Percentiles rank a stretch among this genome's conserved stretches.
Conservation (phyloP, 2,329 filamentous ascomycete species). For the Aquanectria penicillioides region DNA sequence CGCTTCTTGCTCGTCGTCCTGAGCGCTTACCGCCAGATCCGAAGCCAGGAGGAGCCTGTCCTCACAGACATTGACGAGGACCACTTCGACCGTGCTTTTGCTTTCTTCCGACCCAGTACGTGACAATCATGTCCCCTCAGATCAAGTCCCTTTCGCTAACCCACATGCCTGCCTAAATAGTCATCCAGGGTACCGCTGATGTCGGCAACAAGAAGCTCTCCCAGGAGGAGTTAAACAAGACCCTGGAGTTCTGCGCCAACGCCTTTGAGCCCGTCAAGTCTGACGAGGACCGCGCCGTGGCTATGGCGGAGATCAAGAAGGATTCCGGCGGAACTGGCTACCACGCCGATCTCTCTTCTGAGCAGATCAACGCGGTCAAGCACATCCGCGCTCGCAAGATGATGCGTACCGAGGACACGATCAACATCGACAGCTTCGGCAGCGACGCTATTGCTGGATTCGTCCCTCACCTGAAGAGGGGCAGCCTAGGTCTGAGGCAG, state of each 20-base stretch:
- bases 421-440: conserved; percentile 47
- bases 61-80: conserved; percentile 54
- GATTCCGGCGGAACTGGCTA: conserved; percentile 22
- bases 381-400: conserved; percentile 43
- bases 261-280: conserved; percentile 40
- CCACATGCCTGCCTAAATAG: conserved; percentile 32
- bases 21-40: conserved; percentile 51
- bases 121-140: neutral
- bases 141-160: neutral
- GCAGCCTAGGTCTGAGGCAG: conserved; percentile 28
- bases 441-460: conserved; percentile 38
- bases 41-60: conserved; percentile 48
- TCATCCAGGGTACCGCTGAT: conserved; percentile 51
- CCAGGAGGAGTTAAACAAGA: conserved; percentile 44
- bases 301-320: conserved; percentile 21
- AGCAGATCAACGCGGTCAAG: conserved; percentile 40
- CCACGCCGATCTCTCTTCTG: conserved; percentile 33
- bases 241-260: conserved; percentile 46
- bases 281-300: conserved; percentile 14
- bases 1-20: conserved; percentile 52
- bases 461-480: conserved; percentile 37
- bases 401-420: conserved; percentile 43
- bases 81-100: conserved; percentile 55
- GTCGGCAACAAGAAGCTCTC: conserved; percentile 40
- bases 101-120: conserved; percentile 52